A percentile compares a stretch with the other conserved stretches of the same genome.
phyloP scores from a whole-genome alignment of 805 yeast species.

The Yarrowia yakushimensis region DNA sequence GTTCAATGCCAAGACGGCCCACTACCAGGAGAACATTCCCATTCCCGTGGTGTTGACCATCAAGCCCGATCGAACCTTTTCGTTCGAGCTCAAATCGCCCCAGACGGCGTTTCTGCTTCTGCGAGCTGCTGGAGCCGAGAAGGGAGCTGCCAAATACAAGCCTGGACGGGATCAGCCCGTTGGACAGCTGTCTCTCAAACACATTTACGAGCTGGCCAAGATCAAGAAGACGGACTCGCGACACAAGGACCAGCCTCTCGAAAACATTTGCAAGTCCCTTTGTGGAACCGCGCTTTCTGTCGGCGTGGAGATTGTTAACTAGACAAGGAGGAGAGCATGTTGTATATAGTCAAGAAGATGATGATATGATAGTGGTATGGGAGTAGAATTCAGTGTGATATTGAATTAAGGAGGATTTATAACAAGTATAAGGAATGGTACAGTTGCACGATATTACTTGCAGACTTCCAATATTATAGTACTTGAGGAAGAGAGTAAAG shows the following conservation, averaged over 20 bases:
- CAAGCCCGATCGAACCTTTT: constrained; percentile 86
- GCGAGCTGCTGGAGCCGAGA: constrained; percentile 73
- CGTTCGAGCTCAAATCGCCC: constrained; percentile 85
- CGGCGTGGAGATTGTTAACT: constrained; percentile 80
- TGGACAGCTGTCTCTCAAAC: constrained; percentile 76
- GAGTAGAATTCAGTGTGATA: no score
- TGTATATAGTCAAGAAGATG: no score
- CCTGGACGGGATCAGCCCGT: constrained; percentile 44
- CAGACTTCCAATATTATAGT: no score
- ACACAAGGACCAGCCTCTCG: constrained; percentile 65
- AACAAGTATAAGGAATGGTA: no score
- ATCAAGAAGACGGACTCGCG: constrained; percentile 81
- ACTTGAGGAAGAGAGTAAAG: no score
- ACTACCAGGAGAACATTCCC: constrained; percentile 80
- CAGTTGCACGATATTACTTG: no score
- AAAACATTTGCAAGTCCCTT: constrained; percentile 75
- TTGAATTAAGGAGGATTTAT: no score
- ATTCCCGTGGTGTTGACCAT: constrained; percentile 82
- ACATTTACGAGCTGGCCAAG: constrained; percentile 90
- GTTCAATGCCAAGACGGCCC: constrained; percentile 94
- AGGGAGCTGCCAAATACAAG: constrained; percentile 73
- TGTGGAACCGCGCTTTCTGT: constrained; percentile 85
- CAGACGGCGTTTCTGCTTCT: constrained; percentile 82
- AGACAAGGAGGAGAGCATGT: constrained; percentile 24
- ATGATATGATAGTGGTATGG: no score